A percentile compares a stretch with the other conserved stretches of the same genome.
These are phyloP conservation scores for Boletus fagicola DNA, from an alignment of 768 basidiomycete species.

Conservation along the genomic window DNA sequence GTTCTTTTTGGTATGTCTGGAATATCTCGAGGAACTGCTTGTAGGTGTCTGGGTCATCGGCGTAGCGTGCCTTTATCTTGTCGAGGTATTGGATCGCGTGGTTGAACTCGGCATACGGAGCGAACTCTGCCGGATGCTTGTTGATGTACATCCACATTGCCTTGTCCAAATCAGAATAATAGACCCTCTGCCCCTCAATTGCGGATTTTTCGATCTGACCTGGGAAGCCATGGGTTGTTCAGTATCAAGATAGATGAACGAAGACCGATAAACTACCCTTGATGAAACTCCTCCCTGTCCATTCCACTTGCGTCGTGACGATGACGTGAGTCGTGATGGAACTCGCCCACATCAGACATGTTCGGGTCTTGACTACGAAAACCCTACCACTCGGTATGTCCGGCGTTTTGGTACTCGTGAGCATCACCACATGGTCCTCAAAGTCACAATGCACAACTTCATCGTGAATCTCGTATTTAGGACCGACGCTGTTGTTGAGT, in stretches of 20 bases:
- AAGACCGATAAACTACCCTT: too few relatives aligned
- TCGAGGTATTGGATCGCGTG: constrained; percentile 97
- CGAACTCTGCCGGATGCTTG: constrained; percentile 85
- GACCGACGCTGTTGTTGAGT: constrained; percentile 81
- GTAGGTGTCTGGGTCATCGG: constrained; percentile 87
- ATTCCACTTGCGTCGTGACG: constrained; percentile 91
- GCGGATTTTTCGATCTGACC: constrained; percentile 91
- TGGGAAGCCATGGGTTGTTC: constrained; percentile 31
- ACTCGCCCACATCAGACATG: constrained; percentile 94
- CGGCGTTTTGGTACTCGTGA: constrained; percentile 90
- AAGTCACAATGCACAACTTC: constrained; percentile 78
- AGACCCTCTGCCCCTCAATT: constrained; percentile 88
- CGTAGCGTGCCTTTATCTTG: constrained; percentile 93
- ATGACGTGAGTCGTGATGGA: constrained; percentile 71
- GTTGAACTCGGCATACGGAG: constrained; percentile 68
- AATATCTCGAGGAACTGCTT: constrained; percentile 87
- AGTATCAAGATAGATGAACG: constrained; percentile 26
- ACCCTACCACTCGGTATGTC: constrained; percentile 94
- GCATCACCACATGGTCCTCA: constrained; percentile 75
- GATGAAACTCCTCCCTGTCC: constrained; percentile 52
- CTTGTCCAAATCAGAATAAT: constrained; percentile 78
- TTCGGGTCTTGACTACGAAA: constrained; percentile 91
- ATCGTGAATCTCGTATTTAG: constrained; percentile 87
- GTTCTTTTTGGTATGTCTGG: constrained; percentile 85
- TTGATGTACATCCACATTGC: constrained; percentile 88